Evolutionary conservation across 164 flowering plant species (phyloP).

Genomic region (Aristolochia californica): DNA sequence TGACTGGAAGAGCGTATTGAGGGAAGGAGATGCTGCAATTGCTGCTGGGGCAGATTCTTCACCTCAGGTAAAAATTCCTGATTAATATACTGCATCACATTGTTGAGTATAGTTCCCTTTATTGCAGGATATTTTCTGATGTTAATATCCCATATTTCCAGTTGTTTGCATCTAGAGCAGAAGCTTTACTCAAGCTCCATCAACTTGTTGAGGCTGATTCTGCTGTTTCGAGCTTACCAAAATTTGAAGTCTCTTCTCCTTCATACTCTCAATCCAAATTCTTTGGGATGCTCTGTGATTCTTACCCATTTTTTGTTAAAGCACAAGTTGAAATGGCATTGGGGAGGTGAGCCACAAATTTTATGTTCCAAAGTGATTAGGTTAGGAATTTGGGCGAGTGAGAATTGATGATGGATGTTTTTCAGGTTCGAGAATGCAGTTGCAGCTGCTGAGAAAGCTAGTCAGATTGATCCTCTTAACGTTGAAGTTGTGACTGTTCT

Average conservation of each 20-base stretch:
- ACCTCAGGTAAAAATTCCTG: conserved; percentile 47
- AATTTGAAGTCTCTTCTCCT: conserved; percentile 25
- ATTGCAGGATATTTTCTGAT: conserved; percentile 5
- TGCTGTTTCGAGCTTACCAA: conserved; percentile 29
- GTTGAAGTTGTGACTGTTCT: conserved; percentile 42
- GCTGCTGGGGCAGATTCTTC: conserved; percentile 72
- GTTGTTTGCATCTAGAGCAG: conserved; percentile 74
- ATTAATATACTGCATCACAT: neutral
- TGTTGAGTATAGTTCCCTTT: neutral
- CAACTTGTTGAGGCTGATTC: conserved; percentile 57
- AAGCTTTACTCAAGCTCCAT: conserved; percentile 75
- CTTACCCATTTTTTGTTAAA: conserved; percentile 37
- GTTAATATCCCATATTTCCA: conserved; percentile 23
- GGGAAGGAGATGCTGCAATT: conserved; percentile 76
- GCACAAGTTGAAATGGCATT: conserved; percentile 58
- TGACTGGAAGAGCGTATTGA: conserved; percentile 67
- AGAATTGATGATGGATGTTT: conserved; percentile 36
- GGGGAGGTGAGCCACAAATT: conserved; percentile 61
- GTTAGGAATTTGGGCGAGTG: conserved; percentile 20
- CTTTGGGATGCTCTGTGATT: conserved; percentile 57
- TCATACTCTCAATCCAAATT: conserved; percentile 27
- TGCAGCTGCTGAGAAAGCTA: conserved; percentile 60
- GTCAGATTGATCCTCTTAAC: conserved; percentile 46
- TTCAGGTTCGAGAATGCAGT: conserved; percentile 90
- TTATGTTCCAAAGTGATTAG: conserved; percentile 12